Evolutionary conservation across 176 grass and related monocot genomes (phyloP).

Genomic region (Miscanthus lutarioriparius): DNA sequence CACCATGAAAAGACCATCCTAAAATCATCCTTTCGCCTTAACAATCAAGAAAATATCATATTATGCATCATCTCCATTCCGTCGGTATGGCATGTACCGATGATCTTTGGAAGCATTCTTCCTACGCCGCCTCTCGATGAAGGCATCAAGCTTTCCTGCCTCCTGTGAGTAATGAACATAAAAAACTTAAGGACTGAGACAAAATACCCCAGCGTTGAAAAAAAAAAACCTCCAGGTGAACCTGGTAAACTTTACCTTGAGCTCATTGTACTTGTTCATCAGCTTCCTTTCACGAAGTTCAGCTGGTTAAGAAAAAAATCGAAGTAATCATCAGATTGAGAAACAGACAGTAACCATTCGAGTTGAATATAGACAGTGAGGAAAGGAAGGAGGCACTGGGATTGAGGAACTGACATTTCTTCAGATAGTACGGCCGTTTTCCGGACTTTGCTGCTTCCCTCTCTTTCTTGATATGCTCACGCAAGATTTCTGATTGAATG

Average conservation of each 20-base stretch:
- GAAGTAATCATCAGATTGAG: conserved; percentile 28
- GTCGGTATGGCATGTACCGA: conserved; percentile 84
- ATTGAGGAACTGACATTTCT: conserved; percentile 63
- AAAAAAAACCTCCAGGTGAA: not conserved
- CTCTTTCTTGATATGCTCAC: conserved; percentile 82
- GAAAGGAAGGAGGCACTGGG: not conserved
- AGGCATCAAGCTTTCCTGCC: conserved; percentile 76
- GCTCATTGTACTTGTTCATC: conserved; percentile 83
- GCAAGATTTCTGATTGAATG: conserved; percentile 73
- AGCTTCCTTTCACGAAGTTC: conserved; percentile 85
- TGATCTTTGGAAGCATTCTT: conserved; percentile 98
- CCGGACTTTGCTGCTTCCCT: conserved; percentile 78
- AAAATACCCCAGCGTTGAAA: not conserved
- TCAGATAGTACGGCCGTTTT: conserved; percentile 87
- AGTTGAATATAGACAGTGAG: not conserved
- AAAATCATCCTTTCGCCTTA: not conserved
- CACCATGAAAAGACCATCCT: not conserved
- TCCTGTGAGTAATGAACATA: conserved; percentile 43
- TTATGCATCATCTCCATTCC: conserved; percentile 40
- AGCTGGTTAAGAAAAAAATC: conserved; percentile 62
- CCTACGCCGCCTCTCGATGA: conserved; percentile 74
- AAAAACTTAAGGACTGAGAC: not conserved
- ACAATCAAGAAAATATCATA: not conserved
- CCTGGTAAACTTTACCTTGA: conserved; percentile 61
- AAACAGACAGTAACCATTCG: conserved; percentile 13